Evolutionary conservation across 768 basidiomycete genomes (phyloP).

Genomic region (Serendipita sp.): DNA sequence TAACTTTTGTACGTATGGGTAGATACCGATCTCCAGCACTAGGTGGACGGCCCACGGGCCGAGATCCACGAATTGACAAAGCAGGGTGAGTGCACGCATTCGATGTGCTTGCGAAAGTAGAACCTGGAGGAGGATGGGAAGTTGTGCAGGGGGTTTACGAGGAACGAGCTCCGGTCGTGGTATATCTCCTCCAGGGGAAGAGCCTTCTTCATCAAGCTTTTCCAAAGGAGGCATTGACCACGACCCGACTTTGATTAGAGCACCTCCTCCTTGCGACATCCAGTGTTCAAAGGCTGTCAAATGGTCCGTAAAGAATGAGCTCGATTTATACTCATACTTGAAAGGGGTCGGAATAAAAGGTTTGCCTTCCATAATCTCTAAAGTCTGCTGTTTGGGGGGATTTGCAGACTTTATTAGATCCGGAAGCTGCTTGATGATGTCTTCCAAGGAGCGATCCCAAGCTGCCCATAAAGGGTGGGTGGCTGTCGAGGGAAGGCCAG

Average conservation of each 20-base stretch:
- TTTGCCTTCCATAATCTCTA: conserved; percentile 6
- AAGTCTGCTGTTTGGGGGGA: conserved; percentile 21
- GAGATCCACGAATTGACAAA: conserved; percentile 94
- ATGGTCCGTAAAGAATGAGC: conserved; percentile 89
- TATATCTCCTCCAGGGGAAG: conserved; percentile 19
- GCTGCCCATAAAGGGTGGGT: conserved; percentile 93
- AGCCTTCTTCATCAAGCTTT: conserved; percentile 5
- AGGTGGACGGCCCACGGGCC: conserved; percentile 98
- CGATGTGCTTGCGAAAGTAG: conserved; percentile 92
- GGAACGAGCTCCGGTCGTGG: conserved; percentile 47
- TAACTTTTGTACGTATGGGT: conserved; percentile 94
- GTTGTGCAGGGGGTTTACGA: conserved; percentile 87
- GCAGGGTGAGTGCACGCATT: conserved; percentile 82
- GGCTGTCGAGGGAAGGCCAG: conserved; percentile 86
- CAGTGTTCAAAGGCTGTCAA: conserved; percentile 96
- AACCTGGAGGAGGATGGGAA: conserved; percentile 95
- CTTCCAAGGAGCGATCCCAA: conserved; percentile 95
- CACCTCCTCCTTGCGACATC: conserved; percentile 87
- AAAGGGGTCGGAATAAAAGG: conserved; percentile 4
- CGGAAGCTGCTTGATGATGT: conserved; percentile 85
- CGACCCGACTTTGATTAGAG: conserved; percentile 60
- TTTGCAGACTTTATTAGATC: conserved; percentile 28
- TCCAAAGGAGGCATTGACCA: conserved; percentile 40
- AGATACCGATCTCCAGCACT: conserved; percentile 91
- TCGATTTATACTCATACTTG: conserved; percentile 58